Conservation (phyloP, 2,329 filamentous ascomycete species). For the Calonectria naviculata region DNA sequence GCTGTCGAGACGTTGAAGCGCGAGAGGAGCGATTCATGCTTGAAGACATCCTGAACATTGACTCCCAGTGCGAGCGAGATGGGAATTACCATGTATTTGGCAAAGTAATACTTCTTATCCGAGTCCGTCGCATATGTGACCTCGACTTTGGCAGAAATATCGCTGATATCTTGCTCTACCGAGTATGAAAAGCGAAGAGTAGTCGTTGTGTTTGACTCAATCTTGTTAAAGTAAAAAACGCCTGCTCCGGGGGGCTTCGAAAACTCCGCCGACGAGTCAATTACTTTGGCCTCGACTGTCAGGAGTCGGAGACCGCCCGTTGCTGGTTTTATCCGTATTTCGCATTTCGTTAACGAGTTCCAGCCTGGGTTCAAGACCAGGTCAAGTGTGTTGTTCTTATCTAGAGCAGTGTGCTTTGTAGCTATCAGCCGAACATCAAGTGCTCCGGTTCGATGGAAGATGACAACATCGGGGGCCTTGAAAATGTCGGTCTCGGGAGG, state of each 20-base stretch:
- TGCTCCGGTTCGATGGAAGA: slow-evolving; percentile 77
- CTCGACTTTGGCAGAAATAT: slow-evolving; percentile 81
- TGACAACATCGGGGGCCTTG: slow-evolving; percentile 70
- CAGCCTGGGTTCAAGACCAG: slow-evolving; percentile 78
- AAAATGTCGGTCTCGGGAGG: slow-evolving; percentile 63
- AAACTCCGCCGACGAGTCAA: slow-evolving; percentile 55
- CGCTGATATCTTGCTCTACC: slow-evolving; percentile 79
- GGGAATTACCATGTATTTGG: slow-evolving; percentile 69
- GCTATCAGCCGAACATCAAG: slow-evolving; percentile 76
- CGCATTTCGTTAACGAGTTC: slow-evolving; percentile 73
- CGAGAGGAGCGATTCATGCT: slow-evolving; percentile 83
- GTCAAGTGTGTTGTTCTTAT: slow-evolving; percentile 82
- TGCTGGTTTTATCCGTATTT: slow-evolving; percentile 71
- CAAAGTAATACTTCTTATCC: slow-evolving; percentile 57
- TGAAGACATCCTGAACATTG: slow-evolving; percentile 97
- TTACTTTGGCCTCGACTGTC: slow-evolving; percentile 67
- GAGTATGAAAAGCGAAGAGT: slow-evolving; percentile 83
- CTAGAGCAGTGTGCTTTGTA: slow-evolving; percentile 80
- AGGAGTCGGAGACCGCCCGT: slow-evolving; percentile 74
- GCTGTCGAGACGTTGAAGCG: slow-evolving; percentile 92
- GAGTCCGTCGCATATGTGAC: slow-evolving; percentile 76
- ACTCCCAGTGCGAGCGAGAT: slow-evolving; percentile 88
- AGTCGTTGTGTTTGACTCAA: slow-evolving; percentile 59
- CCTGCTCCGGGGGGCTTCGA: slow-evolving; percentile 65
- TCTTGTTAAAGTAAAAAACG: slow-evolving; percentile 59